Evolutionary conservation across 164 flowering plant species (phyloP).

Genomic region (Kingdonia uniflora): DNA sequence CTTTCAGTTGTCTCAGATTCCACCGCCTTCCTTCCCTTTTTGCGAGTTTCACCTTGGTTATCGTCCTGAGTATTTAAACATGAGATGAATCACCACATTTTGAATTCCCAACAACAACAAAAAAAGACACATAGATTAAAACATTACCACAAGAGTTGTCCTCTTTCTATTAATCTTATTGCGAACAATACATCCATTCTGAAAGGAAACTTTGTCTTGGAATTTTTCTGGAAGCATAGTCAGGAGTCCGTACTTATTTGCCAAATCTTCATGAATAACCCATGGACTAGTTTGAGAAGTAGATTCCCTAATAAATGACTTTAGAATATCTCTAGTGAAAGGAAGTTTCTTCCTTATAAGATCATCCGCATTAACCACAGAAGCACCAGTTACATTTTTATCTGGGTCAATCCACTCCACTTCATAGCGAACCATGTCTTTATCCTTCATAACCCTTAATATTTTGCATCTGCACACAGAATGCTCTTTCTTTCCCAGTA

Average conservation of each 20-base stretch:
- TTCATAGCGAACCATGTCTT: slow-evolving; percentile 35
- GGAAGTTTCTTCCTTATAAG: slow-evolving; percentile 59
- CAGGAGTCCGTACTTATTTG: slow-evolving; percentile 53
- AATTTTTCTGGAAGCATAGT: slow-evolving; percentile 53
- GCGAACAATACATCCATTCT: slow-evolving; percentile 33
- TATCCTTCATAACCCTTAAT: slow-evolving; percentile 38
- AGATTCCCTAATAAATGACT: slow-evolving; percentile 83
- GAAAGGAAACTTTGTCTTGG: slow-evolving; percentile 18
- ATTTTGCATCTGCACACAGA: slow-evolving; percentile 51
- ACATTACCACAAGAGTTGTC: slow-evolving; percentile 15
- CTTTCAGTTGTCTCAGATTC: slow-evolving; percentile 16
- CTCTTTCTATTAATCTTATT: slow-evolving; percentile 21
- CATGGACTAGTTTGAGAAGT: slow-evolving; percentile 77
- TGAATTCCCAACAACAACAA: not conserved
- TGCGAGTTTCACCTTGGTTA: slow-evolving; percentile 14
- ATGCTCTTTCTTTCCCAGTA: slow-evolving; percentile 48
- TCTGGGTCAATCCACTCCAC: slow-evolving; percentile 66
- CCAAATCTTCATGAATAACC: slow-evolving; percentile 69
- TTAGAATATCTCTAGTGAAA: slow-evolving; percentile 53
- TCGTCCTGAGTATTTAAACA: slow-evolving; percentile 19
- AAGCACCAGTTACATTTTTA: slow-evolving; percentile 33
- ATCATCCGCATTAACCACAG: slow-evolving; percentile 38
- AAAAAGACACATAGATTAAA: slow-evolving; percentile 1
- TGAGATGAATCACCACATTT: slow-evolving; percentile 2
- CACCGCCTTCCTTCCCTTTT: slow-evolving; percentile 27